A percentile compares a stretch with the other conserved stretches of the same genome.
Evolutionary conservation across 2,329 filamentous ascomycete species (phyloP).

Genomic region (Chaetomiaceae sp.): DNA sequence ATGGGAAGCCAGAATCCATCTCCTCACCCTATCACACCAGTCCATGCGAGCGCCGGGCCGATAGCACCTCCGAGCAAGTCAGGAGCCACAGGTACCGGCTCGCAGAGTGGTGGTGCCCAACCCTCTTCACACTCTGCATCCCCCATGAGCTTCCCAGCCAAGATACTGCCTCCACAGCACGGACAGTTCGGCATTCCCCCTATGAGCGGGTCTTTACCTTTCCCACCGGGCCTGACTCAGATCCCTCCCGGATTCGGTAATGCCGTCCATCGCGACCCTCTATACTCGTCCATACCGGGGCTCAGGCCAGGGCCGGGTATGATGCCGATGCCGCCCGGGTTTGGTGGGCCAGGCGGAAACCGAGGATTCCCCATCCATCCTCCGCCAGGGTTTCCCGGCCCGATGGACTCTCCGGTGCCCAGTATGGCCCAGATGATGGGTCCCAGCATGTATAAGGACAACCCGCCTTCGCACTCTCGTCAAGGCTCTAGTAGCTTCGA

Average conservation of each 20-base stretch:
- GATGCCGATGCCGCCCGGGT: conserved; percentile 49
- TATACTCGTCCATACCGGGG: conserved; percentile 41
- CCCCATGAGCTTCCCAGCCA: conserved; percentile 54
- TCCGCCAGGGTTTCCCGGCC: conserved; percentile 53
- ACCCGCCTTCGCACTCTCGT: conserved; percentile 60
- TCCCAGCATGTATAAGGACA: conserved; percentile 32
- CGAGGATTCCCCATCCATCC: conserved; percentile 44
- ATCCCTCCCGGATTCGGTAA: conserved; percentile 51
- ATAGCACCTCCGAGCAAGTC: conserved; percentile 61
- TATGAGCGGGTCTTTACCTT: conserved; percentile 48
- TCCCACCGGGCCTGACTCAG: conserved; percentile 40
- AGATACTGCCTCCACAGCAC: conserved; percentile 37
- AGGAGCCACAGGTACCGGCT: conserved; percentile 39
- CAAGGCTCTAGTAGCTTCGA: conserved; percentile 72
- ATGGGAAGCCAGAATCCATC: conserved; percentile 54
- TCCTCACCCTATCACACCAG: conserved; percentile 57
- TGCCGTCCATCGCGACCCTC: conserved; percentile 50
- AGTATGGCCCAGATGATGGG: conserved; percentile 40
- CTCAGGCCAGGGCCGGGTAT: conserved; percentile 45
- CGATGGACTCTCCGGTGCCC: conserved; percentile 38
- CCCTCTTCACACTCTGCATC: conserved; percentile 54
- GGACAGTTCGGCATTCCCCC: conserved; percentile 53
- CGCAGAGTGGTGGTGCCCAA: conserved; percentile 20
- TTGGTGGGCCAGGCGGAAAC: conserved; percentile 40
- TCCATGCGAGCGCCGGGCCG: conserved; percentile 61